Conservation (phyloP, 768 basidiomycete genomes). For the Rubroboletus pulcherrimus region DNA sequence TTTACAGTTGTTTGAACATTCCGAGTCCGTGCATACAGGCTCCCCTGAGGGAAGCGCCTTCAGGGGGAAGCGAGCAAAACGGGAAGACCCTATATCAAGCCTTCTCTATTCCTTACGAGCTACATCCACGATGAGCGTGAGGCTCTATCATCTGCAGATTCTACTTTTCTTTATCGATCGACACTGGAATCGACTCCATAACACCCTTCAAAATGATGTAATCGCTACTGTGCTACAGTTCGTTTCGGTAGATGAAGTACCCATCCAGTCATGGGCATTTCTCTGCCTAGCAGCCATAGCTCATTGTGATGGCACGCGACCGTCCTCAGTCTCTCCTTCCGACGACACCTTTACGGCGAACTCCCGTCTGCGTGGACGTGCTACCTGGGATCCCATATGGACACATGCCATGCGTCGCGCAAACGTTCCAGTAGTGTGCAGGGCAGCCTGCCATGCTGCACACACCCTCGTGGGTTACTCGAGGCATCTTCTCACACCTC, state of each 20-base stretch:
- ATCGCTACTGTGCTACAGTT: constrained; percentile 54
- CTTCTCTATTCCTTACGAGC: constrained; percentile 50
- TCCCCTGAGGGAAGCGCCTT: constrained; percentile 29
- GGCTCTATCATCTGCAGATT: constrained; percentile 61
- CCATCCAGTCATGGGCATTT: constrained; percentile 82
- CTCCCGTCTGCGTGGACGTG: constrained; percentile 11
- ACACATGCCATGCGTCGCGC: constrained; percentile 73
- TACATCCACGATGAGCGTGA: constrained; percentile 30
- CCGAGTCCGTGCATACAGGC: constrained; percentile 49
- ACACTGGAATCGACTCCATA: constrained; percentile 67
- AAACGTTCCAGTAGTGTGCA: constrained; percentile 63
- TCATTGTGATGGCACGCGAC: constrained; percentile 37
- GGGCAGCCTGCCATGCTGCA: constrained; percentile 75
- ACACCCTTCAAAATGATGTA: constrained; percentile 53
- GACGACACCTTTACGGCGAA: not conserved
- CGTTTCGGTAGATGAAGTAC: constrained; percentile 58
- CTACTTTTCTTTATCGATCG: constrained; percentile 82
- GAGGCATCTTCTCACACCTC: constrained; percentile 45
- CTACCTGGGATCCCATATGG: constrained; percentile 84
- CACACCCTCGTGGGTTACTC: constrained; percentile 48
- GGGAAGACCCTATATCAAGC: constrained; percentile 56
- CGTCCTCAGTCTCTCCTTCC: not conserved
- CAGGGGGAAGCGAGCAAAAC: constrained; percentile 48
- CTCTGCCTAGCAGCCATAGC: constrained; percentile 75
- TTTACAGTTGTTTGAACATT: constrained; percentile 57